Base-by-base conservation (phyloP, 768 basidiomycete species). In the Leucogyrophana mollusca region DNA sequence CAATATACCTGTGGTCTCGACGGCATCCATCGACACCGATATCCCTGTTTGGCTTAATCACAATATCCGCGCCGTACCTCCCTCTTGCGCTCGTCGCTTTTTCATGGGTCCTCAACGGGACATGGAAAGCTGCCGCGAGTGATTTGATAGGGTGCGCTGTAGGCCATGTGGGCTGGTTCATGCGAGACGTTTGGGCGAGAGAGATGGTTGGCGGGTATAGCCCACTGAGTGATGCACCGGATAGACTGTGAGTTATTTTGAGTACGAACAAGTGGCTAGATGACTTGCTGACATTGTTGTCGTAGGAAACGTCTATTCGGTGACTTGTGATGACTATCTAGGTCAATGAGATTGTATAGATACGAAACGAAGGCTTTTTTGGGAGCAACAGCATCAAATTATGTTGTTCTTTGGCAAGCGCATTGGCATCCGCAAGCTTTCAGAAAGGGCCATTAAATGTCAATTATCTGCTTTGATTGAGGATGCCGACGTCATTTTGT, bases 1-100 rank as follows among this genome's bases (percentile, higher is more conserved):
- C 95, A 3, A 96, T 97, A 33, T 99, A 99, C 65, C 75, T 98
- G 49, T 99, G 96, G 96, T 93, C 94, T 14, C 75, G 95, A 43
- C 78, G 94, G 17, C 95, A 99, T 62, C 94, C 95, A 3, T 83
- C 87, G 4, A 91, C 93, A 3, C 91, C 92, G n/a, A 93, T 99
- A 47, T 94, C 92, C 3, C 80, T 99, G 13, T 96, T 99, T 56
- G 95, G 95, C 8, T 73, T 98, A 21, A 76, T 98, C 58, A 97
- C 91, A 3, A 94, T 99, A 59, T 87, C 91, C 0, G 95, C 95
- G 0, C 92, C 95, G 0, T 97, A 99, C 65, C 83, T 99, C 5
- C 95, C 95, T 2, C 68, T 94, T 23, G 93, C 92, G 0, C 84
- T 98, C 25, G 89, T 97, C 17, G 87, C 74, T 0, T 90, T 97